Evolutionary conservation across 495 filamentous ascomycete genomes (phyloP).

Genomic region (Penicillium lagena): DNA sequence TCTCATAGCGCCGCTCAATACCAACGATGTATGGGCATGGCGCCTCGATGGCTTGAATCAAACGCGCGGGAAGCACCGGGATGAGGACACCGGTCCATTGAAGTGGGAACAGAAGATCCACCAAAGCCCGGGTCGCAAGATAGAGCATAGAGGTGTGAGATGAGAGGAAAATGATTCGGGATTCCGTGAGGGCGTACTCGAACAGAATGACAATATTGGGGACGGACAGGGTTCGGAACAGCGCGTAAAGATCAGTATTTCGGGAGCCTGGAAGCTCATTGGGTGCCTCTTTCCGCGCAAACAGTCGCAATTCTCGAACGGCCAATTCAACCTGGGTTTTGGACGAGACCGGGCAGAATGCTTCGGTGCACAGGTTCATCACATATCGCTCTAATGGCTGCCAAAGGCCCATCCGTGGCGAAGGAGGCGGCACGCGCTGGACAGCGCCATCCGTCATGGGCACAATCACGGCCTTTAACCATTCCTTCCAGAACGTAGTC

Average conservation of each 20-base stretch:
- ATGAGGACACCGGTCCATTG: conserved; percentile 93
- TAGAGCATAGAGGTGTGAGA: conserved; percentile 96
- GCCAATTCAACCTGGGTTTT: conserved; percentile 93
- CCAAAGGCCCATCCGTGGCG: conserved; percentile 90
- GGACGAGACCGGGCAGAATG: conserved; percentile 82
- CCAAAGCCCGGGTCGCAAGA: conserved; percentile 76
- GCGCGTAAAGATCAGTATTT: conserved; percentile 85
- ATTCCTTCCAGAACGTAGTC: conserved; percentile 98
- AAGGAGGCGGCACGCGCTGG: conserved; percentile 76
- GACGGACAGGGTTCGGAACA: conserved; percentile 84
- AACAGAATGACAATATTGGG: conserved; percentile 88
- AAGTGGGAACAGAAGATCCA: conserved; percentile 80
- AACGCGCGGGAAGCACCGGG: conserved; percentile 78
- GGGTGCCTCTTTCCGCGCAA: conserved; percentile 83
- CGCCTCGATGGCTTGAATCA: conserved; percentile 85
- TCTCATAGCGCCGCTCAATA: conserved; percentile 89
- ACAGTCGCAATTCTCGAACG: conserved; percentile 83
- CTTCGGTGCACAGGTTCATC: conserved; percentile 94
- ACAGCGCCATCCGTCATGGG: conserved; percentile 90
- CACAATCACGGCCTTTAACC: conserved; percentile 85
- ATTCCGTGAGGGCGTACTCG: conserved; percentile 89
- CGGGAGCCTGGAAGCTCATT: conserved; percentile 93
- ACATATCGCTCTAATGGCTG: conserved; percentile 95
- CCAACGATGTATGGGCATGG: conserved; percentile 97
- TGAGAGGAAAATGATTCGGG: conserved; percentile 91